A percentile compares a stretch with the other conserved stretches of the same genome.
Conservation (phyloP, 2,329 filamentous ascomycete species). For the Stenocarpella maydis region DNA sequence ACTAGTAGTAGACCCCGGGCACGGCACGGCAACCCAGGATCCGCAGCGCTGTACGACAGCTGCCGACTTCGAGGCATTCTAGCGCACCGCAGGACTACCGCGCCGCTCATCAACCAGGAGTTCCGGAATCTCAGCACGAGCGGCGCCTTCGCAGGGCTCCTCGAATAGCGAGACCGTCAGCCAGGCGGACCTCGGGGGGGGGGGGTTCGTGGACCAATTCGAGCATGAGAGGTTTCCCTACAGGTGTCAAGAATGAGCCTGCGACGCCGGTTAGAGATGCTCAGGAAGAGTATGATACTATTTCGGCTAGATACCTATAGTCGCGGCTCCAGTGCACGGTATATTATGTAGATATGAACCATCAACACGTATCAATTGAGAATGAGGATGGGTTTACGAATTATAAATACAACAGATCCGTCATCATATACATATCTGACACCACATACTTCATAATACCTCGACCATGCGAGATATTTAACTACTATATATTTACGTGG, state of each 20-base stretch:
- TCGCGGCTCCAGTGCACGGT: not conserved
- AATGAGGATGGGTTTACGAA: not conserved
- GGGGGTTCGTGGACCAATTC: constrained; percentile 49
- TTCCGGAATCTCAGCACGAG: constrained; percentile 53
- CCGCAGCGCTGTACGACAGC: constrained; percentile 60
- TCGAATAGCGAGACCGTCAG: constrained; percentile 59
- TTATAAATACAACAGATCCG: not conserved
- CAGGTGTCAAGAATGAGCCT: constrained; percentile 56
- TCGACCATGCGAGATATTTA: no score
- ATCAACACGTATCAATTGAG: not conserved
- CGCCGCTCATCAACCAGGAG: constrained; percentile 58
- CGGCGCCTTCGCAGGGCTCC: constrained; percentile 54
- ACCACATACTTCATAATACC: no score
- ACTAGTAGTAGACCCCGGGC: constrained; percentile 54
- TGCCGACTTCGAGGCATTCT: constrained; percentile 57
- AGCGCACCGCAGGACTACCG: constrained; percentile 54
- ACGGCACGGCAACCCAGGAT: constrained; percentile 51
- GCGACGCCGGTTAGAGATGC: constrained; percentile 56
- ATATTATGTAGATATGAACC: not conserved
- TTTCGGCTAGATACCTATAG: constrained; percentile 21
- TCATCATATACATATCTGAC: no score
- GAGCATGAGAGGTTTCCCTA: constrained; percentile 49
- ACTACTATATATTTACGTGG: no score
- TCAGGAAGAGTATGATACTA: constrained; percentile 49
- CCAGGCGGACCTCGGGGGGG: constrained; percentile 49